Evolutionary conservation across 441 rosid species (phyloP).

Genomic region (Gossypium trilobum): DNA sequence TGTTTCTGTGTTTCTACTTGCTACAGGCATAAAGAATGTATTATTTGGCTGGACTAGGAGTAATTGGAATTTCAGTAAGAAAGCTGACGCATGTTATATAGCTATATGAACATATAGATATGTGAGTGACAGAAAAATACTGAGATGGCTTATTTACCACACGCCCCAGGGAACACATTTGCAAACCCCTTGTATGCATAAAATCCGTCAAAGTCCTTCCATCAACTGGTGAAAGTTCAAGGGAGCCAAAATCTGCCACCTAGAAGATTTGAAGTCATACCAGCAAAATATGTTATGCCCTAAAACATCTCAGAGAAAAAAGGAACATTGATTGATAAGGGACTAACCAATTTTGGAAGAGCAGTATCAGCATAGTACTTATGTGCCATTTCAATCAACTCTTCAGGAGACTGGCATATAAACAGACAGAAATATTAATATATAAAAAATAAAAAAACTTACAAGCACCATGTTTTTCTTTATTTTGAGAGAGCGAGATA

Average conservation of each 20-base stretch:
- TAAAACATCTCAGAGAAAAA: constrained; percentile 12
- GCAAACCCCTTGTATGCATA: constrained; percentile 80
- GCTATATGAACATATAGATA: neutral
- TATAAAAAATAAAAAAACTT: constrained; percentile 1
- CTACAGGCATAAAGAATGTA: neutral
- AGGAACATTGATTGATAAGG: constrained; percentile 14
- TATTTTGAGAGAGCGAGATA: neutral
- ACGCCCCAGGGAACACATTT: constrained; percentile 59
- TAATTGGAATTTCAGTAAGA: neutral
- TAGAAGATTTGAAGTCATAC: constrained; percentile 24
- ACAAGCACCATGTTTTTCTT: neutral
- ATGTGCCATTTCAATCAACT: constrained; percentile 69
- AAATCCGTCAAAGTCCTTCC: constrained; percentile 80
- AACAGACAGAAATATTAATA: constrained; percentile 9
- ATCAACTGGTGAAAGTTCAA: constrained; percentile 78
- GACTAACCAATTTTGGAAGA: constrained; percentile 69
- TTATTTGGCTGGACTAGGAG: neutral
- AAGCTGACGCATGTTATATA: neutral
- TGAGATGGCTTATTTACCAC: constrained; percentile 40
- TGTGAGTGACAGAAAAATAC: neutral
- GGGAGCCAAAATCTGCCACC: constrained; percentile 88
- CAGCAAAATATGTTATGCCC: constrained; percentile 17
- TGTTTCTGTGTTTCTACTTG: neutral
- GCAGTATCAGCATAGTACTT: constrained; percentile 66
- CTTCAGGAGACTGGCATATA: constrained; percentile 47